Conservation (phyloP, 2,329 filamentous ascomycete species). For the Hypoxylon sp. region DNA sequence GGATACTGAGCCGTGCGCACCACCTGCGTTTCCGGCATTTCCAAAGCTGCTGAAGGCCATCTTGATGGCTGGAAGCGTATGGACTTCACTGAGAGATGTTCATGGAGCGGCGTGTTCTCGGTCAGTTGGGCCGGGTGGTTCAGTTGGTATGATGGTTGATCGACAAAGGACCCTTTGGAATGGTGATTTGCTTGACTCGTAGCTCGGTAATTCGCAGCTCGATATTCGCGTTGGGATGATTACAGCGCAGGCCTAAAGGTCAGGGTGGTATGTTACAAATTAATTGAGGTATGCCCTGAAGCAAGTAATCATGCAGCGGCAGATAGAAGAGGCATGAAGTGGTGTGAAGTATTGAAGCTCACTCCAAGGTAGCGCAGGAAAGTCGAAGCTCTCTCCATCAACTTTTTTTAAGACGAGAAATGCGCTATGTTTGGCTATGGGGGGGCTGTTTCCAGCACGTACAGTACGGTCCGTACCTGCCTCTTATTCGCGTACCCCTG, state of each 20-base stretch:
- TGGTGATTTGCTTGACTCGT: not conserved
- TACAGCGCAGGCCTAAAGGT: not conserved
- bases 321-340: not conserved
- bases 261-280: not conserved
- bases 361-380: conserved; percentile 14
- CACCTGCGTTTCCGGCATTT: conserved; percentile 41
- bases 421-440: conserved; percentile 13
- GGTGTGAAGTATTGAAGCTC: conserved; percentile 1
- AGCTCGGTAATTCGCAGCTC: conserved; percentile 6
- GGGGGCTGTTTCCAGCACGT: conserved; percentile 1
- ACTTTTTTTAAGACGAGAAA: conserved; percentile 18
- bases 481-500: conserved; percentile 32
- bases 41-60: conserved; percentile 45
- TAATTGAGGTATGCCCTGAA: conserved; percentile 7
- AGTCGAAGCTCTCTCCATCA: conserved; percentile 1
- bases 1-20: conserved; percentile 37
- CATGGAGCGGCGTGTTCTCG: conserved; percentile 21
- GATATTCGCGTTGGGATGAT: conserved; percentile 1
- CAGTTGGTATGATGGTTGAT: not conserved
- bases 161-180: not conserved
- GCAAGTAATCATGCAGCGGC: conserved; percentile 1
- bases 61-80: conserved; percentile 20
- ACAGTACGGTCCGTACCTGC: not conserved
- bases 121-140: conserved; percentile 8
- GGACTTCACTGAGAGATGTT: conserved; percentile 24